A percentile compares a stretch with the other conserved stretches of the same genome.
Evolutionary conservation across 352 stramenopile species (phyloP).

Genomic region (Elongisporangium prolatum): DNA sequence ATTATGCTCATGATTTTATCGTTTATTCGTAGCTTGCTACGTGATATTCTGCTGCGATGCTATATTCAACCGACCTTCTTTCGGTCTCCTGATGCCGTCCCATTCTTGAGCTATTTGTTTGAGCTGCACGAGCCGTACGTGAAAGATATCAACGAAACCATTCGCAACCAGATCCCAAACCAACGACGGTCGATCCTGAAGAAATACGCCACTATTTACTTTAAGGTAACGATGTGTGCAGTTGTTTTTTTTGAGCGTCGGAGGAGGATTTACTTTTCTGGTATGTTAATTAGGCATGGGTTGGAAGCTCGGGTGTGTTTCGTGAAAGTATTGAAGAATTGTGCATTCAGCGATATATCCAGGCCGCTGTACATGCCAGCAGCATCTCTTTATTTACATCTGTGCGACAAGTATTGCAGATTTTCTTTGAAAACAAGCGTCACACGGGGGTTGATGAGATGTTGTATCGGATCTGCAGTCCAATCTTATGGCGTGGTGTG

Average conservation of each 20-base stretch:
- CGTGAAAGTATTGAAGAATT: conserved; percentile 77
- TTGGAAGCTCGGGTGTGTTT: conserved; percentile 44
- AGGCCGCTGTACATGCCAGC: conserved; percentile 64
- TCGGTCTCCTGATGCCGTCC: conserved; percentile 68
- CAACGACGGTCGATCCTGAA: conserved; percentile 79
- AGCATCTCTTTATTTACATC: conserved; percentile 66
- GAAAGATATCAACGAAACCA: conserved; percentile 83
- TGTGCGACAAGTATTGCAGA: conserved; percentile 60
- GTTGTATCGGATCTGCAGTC: conserved; percentile 79
- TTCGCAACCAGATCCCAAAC: conserved; percentile 82
- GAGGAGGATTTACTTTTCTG: too few relatives aligned
- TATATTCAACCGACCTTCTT: conserved; percentile 87
- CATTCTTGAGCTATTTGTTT: conserved; percentile 86
- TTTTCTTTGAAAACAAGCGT: conserved; percentile 86
- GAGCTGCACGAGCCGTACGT: conserved; percentile 82
- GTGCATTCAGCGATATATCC: conserved; percentile 78
- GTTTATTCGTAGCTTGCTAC: conserved; percentile 30
- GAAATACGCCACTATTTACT: conserved; percentile 81
- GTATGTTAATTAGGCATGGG: conserved; percentile 47
- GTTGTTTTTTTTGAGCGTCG: too few relatives aligned
- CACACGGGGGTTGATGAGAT: conserved; percentile 79
- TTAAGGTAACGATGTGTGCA: conserved; percentile 52
- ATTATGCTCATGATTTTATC: background rate
- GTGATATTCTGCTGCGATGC: conserved; percentile 82
- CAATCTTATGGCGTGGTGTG: conserved; percentile 80